A percentile compares a stretch with the other conserved stretches of the same genome.
phyloP scores from a whole-genome alignment of 495 filamentous ascomycete species.

The Penicillium steckii region DNA sequence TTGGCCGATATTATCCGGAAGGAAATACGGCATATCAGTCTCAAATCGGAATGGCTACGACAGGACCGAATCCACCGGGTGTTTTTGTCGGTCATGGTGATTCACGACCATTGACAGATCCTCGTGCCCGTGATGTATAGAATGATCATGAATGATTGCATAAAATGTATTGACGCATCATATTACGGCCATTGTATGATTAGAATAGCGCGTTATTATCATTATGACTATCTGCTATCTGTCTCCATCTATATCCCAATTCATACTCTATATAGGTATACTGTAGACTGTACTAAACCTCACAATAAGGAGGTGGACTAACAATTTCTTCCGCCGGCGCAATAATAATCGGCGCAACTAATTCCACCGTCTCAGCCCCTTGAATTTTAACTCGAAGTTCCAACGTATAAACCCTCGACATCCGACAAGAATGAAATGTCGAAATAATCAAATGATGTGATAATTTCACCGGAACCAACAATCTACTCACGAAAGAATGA shows the following conservation, averaged over 20 bases:
- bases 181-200: too few relatives aligned
- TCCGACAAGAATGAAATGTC: not conserved
- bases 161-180: not conserved
- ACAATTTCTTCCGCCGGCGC: not conserved
- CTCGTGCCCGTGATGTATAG: constrained; percentile 17
- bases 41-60: constrained; percentile 11
- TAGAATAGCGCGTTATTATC: too few relatives aligned
- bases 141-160: not conserved
- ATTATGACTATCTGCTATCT: too few relatives aligned
- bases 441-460: not conserved
- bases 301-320: not conserved
- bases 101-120: constrained; percentile 26
- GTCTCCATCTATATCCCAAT: too few relatives aligned
- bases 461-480: not conserved
- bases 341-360: not conserved
- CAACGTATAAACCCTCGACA: not conserved
- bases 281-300: not conserved
- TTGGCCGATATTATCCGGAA: constrained; percentile 20
- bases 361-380: not conserved
- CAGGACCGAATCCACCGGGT: constrained; percentile 5
- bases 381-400: not conserved
- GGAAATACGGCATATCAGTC: constrained; percentile 37
- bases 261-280: too few relatives aligned
- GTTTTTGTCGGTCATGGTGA: constrained; percentile 9
- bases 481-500: too few relatives aligned